Evolutionary conservation across 1,139 yeast genomes (phyloP).

Genomic region (Pichia sp.): DNA sequence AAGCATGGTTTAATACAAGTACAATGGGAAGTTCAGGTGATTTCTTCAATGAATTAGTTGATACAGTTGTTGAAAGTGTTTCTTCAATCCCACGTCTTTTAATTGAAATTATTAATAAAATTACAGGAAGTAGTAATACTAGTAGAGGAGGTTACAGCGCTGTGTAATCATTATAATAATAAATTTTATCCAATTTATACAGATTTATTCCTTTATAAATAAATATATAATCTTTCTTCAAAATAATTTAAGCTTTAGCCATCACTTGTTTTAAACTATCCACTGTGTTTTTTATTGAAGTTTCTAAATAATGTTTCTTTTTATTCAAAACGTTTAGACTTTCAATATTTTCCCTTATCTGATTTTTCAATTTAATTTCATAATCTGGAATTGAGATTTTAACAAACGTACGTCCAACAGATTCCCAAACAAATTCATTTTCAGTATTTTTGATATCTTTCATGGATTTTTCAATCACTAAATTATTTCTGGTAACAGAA

Average conservation of each 20-base stretch:
- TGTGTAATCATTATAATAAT: constrained; percentile 38
- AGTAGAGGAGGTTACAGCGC: constrained; percentile 87
- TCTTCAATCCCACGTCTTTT: constrained; percentile 66
- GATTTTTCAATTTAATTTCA: constrained; percentile 41
- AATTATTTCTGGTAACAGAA: constrained; percentile 43
- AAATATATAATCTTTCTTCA: too few species aligned
- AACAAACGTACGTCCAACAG: constrained; percentile 73
- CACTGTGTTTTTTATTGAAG: constrained; percentile 70
- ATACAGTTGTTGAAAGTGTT: constrained; percentile 52
- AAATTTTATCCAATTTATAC: background rate
- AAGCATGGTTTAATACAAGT: constrained; percentile 69
- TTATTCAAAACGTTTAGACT: constrained; percentile 55
- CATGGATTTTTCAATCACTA: constrained; percentile 50
- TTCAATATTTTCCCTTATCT: constrained; percentile 50
- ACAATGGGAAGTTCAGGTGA: constrained; percentile 37
- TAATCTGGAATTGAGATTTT: constrained; percentile 41
- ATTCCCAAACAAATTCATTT: constrained; percentile 65
- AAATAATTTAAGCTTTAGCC: constrained; percentile 16
- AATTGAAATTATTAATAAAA: constrained; percentile 61
- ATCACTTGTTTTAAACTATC: constrained; percentile 48
- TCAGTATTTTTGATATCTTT: constrained; percentile 44
- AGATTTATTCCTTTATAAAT: background rate
- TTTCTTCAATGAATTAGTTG: constrained; percentile 57
- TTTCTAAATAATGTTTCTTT: constrained; percentile 66
- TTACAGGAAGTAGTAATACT: constrained; percentile 50